Conservation (phyloP, 768 basidiomycete genomes). For the Leccinum boreale region DNA sequence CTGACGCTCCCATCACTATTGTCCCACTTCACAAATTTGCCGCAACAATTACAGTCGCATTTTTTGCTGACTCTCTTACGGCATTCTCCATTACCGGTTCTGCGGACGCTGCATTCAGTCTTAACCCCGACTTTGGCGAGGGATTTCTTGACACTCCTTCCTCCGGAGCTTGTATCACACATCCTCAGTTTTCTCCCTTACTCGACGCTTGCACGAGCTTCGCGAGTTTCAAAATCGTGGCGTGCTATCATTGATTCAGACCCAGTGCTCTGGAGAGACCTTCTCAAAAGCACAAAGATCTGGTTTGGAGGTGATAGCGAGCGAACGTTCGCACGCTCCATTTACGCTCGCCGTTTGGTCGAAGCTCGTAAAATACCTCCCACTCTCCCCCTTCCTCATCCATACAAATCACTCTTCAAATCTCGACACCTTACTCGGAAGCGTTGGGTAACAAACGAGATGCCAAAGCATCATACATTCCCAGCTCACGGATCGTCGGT, state of each 20-base stretch:
- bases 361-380: slow-evolving; percentile 37
- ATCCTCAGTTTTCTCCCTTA: slow-evolving; percentile 84
- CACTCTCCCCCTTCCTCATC: slow-evolving; percentile 72
- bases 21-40: slow-evolving; percentile 74
- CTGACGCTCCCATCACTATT: slow-evolving; percentile 83
- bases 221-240: slow-evolving; percentile 89
- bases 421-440: slow-evolving; percentile 78
- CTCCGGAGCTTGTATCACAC: slow-evolving; percentile 88
- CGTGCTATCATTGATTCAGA: slow-evolving; percentile 89
- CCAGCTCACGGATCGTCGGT: slow-evolving; percentile 86
- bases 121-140: slow-evolving; percentile 88
- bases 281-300: slow-evolving; percentile 77
- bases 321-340: slow-evolving; percentile 69
- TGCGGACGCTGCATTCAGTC: slow-evolving; percentile 86
- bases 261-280: slow-evolving; percentile 83
- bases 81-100: slow-evolving; percentile 86
- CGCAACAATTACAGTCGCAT: slow-evolving; percentile 85
- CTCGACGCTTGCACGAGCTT: slow-evolving; percentile 77
- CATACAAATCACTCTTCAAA: slow-evolving; percentile 92
- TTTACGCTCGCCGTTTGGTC: slow-evolving; percentile 58
- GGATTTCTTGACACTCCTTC: slow-evolving; percentile 90
- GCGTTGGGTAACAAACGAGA: slow-evolving; percentile 72
- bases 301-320: slow-evolving; percentile 91
- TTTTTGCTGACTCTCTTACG: slow-evolving; percentile 89
- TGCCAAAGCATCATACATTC: slow-evolving; percentile 78